phyloP scores from a whole-genome alignment of 108 stramenopile genomes.

The Skeletonema costatum region DNA sequence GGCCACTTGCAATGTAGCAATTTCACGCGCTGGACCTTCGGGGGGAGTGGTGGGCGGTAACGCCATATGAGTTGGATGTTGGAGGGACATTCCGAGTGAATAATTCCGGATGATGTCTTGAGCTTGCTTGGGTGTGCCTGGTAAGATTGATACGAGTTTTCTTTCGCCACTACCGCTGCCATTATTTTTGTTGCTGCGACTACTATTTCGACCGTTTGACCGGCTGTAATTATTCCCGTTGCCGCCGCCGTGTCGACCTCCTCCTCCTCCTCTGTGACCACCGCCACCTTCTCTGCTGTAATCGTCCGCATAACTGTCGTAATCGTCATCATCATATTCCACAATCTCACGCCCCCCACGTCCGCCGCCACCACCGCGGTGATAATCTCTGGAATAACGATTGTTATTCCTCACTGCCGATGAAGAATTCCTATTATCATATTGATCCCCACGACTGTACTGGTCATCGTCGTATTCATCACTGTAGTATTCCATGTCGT shows the following conservation, averaged over 20 bases:
- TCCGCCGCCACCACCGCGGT: not conserved
- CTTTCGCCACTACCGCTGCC: not conserved
- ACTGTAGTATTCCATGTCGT: not conserved
- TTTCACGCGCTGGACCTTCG: not conserved
- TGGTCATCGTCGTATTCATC: not conserved
- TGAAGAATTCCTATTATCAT: too few species aligned
- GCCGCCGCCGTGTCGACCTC: not conserved
- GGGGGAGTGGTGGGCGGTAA: not conserved
- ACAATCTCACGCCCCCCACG: not conserved
- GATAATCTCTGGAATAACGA: not conserved
- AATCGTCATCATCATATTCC: not conserved
- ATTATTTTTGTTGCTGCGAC: too few species aligned
- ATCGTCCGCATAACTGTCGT: not conserved
- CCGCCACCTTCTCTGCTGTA: not conserved
- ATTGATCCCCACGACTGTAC: not conserved
- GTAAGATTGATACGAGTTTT: not conserved
- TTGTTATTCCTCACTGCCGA: not conserved
- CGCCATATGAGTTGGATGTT: not conserved
- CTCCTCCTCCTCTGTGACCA: not conserved
- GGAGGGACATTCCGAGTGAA: not conserved
- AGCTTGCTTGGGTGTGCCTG: not conserved
- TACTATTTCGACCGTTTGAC: not conserved
- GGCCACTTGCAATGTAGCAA: not conserved
- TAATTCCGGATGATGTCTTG: not conserved
- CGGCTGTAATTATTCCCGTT: not conserved